These are phyloP conservation scores for Colletotrichum phormii DNA, from an alignment of 2,329 filamentous ascomycete species.

Conservation along the genomic window DNA sequence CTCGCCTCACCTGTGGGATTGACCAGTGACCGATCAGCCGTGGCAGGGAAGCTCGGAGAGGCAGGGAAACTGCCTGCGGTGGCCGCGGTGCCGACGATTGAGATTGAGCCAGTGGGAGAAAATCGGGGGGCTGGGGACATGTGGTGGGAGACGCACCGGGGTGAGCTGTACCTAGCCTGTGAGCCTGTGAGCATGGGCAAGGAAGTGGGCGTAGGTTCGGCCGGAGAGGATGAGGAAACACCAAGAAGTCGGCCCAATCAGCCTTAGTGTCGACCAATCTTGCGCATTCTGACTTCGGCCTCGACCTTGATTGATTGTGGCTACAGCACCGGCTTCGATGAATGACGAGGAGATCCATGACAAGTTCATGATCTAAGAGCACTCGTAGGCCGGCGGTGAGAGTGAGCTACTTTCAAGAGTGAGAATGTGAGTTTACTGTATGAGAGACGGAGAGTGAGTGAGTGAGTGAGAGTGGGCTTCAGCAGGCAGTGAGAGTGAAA, in stretches of 20 bases:
- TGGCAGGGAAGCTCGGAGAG: slow-evolving; percentile 20
- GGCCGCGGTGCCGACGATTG: slow-evolving; percentile 1
- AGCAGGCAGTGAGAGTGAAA: slow-evolving; percentile 8
- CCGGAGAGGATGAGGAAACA: slow-evolving; percentile 1
- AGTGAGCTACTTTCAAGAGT: not conserved
- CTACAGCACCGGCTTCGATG: not conserved
- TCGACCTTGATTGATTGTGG: not conserved
- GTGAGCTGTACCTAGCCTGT: not conserved
- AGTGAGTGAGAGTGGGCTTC: not conserved
- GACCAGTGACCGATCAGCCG: slow-evolving; percentile 16
- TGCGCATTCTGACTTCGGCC: not conserved
- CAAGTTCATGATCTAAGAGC: not conserved
- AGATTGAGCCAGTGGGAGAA: slow-evolving; percentile 17
- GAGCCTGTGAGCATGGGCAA: slow-evolving; percentile 6
- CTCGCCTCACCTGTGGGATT: slow-evolving; percentile 28
- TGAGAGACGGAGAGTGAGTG: not conserved
- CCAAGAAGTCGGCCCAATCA: not conserved
- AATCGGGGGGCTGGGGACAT: slow-evolving; percentile 25
- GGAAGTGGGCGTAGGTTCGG: slow-evolving; percentile 16
- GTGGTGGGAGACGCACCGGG: not conserved
- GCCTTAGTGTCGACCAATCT: slow-evolving; percentile 2
- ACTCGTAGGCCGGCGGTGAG: not conserved
- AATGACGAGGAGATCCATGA: not conserved
- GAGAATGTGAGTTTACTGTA: not conserved
- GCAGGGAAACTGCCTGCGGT: slow-evolving; percentile 24